Evolutionary conservation across 495 filamentous ascomycete species (phyloP).

Genomic region (Cercophora sp.): DNA sequence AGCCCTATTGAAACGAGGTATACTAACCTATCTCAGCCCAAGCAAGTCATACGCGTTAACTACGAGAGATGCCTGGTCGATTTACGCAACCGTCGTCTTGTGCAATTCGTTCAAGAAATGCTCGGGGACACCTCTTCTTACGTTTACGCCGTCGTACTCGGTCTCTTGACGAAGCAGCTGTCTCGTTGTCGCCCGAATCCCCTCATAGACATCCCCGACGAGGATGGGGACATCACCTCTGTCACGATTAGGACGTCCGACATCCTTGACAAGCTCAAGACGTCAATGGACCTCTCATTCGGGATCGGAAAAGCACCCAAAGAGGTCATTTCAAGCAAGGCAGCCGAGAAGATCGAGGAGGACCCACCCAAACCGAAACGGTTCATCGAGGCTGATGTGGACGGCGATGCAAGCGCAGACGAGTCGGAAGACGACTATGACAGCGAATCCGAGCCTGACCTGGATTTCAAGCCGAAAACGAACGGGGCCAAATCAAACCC

Average conservation of each 20-base stretch:
- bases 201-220: conserved; percentile 47
- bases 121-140: conserved; percentile 62
- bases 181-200: conserved; percentile 59
- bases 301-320: conserved; percentile 44
- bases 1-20: not conserved
- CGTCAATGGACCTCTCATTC: conserved; percentile 37
- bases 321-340: conserved; percentile 36
- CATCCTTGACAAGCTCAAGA: conserved; percentile 40
- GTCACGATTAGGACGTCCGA: conserved; percentile 49
- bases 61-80: conserved; percentile 78
- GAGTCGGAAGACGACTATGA: conserved; percentile 40
- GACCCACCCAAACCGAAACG: conserved; percentile 41
- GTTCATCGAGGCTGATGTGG: conserved; percentile 32
- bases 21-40: conserved; percentile 35
- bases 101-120: conserved; percentile 54
- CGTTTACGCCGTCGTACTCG: conserved; percentile 72
- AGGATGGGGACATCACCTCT: too few species aligned
- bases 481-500: conserved; percentile 32
- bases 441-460: conserved; percentile 32
- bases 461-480: conserved; percentile 21
- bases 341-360: conserved; percentile 38
- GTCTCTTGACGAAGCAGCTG: conserved; percentile 62
- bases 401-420: conserved; percentile 30
- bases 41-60: conserved; percentile 74
- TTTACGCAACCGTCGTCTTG: conserved; percentile 73